Evolutionary conservation across 2,329 filamentous ascomycete genomes (phyloP), one percentile per base, ranked within the genome.

Genomic region (Chaetoscypha palmicola): DNA sequence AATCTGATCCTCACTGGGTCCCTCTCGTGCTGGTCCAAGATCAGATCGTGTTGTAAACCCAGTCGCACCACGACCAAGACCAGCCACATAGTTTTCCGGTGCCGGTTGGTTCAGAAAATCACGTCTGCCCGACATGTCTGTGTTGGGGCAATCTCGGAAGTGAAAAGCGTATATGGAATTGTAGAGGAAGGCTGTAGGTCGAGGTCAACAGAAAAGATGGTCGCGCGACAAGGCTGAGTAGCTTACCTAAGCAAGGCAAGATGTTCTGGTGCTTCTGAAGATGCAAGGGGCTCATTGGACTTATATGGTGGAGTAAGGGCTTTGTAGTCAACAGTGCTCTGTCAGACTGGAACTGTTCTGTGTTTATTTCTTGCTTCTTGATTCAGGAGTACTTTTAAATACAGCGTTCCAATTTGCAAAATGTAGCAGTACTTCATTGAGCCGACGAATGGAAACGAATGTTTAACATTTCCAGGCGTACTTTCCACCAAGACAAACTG

Each of bases 21-120:
- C 92, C 70, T 96, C 91, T 58, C 91, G 79, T 47, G 91, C 91
- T 39, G 94, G 92, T 46, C 94, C 92, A 46, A 98, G 74, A 75
- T 98, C 92, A 45, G 91, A 97, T 59, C 94, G 81, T 31, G 92
- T 98, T 12, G 92, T 97, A 70, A 98, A 98, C 48, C 94, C 92
- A 5, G 92, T 98, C 17, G 94, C 94, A 68, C 92, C 92, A 74
- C 94, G 86, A 68, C 92, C 92, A 51, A 98, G 81, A 77, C 92
- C 92, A 52, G 92, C 92, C 52, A 98, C 91, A 61, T 91, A 91
- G 66, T 90, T 91, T 58, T 89, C 85, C 10, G 85, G 85, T 43
- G 85, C 84, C 50, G 84, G 82, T 66, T 94, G 89, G 67, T 77
- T 90, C 48, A 97, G 68, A 61, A 97, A 97, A 67, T 96, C 89